phyloP scores from a whole-genome alignment of 768 basidiomycete genomes.

The Hypholoma sublateritium region DNA sequence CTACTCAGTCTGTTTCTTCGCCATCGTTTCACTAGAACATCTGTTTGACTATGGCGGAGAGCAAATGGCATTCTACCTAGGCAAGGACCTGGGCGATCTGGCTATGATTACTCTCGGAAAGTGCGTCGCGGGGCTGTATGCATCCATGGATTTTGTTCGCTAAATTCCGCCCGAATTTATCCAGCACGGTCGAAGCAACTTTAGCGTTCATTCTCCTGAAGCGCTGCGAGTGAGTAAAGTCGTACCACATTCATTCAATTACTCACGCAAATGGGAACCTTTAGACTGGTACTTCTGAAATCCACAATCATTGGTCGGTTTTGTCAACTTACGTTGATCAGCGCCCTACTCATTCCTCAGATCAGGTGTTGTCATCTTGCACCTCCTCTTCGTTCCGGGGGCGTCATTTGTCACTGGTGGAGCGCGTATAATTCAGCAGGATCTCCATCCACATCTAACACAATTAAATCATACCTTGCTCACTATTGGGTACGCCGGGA shows the following conservation, averaged over 20 bases:
- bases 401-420: conserved; percentile 72
- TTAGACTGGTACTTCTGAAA: conserved; percentile 62
- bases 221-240: conserved; percentile 63
- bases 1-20: conserved; percentile 56
- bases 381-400: conserved; percentile 71
- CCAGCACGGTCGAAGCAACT: conserved; percentile 68
- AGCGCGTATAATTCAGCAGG: conserved; percentile 63
- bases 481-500: conserved; percentile 51
- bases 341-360: neutral
- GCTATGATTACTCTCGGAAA: conserved; percentile 65
- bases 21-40: conserved; percentile 65
- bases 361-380: conserved; percentile 69
- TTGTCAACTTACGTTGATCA: neutral
- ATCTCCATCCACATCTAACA: conserved; percentile 62
- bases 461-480: conserved; percentile 71
- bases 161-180: neutral
- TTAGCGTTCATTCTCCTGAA: conserved; percentile 66
- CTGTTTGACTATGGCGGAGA: conserved; percentile 67
- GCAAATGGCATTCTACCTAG: conserved; percentile 55
- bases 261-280: neutral
- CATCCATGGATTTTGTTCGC: neutral
- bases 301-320: conserved; percentile 63
- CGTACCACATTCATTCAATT: neutral
- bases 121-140: conserved; percentile 32
- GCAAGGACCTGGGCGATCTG: conserved; percentile 68